phyloP scores from a whole-genome alignment of 345 rosid genomes.

The Erodium maritimum region DNA sequence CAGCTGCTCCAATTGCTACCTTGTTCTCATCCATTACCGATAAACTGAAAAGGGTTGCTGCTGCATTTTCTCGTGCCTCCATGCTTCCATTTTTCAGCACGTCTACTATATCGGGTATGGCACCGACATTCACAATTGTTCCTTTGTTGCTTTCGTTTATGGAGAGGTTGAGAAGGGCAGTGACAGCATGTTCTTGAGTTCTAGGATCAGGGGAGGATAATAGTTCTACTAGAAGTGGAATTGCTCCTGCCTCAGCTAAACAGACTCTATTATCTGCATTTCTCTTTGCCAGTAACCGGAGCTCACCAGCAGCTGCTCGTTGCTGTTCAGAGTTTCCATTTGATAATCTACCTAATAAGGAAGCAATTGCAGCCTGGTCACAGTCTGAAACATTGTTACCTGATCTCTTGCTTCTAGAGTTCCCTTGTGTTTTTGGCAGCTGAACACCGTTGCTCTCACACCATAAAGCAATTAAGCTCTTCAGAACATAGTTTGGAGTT shows the following conservation, averaged over 20 bases:
- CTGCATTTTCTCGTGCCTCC: conserved; percentile 99
- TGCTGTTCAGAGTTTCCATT: conserved; percentile 61
- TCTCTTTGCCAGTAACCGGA: conserved; percentile 83
- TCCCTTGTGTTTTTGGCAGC: conserved; percentile 69
- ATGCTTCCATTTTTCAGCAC: conserved; percentile 83
- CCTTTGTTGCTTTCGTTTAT: conserved; percentile 88
- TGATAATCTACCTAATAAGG: conserved; percentile 52
- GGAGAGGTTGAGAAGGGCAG: conserved; percentile 94
- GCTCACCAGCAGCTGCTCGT: conserved; percentile 95
- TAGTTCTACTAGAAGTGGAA: conserved; percentile 80
- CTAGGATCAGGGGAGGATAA: conserved; percentile 72
- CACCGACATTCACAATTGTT: conserved; percentile 84
- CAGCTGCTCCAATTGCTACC: conserved; percentile 92
- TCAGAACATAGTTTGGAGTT: conserved; percentile 85
- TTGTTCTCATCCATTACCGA: conserved; percentile 95
- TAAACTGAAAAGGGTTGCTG: conserved; percentile 90
- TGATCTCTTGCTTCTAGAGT: conserved; percentile 34
- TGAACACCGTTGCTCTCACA: conserved; percentile 93
- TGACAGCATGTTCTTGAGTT: conserved; percentile 93
- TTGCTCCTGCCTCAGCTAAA: conserved; percentile 89
- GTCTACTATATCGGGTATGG: conserved; percentile 83
- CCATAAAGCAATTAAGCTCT: conserved; percentile 89
- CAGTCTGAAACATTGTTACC: conserved; percentile 68
- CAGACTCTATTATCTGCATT: conserved; percentile 92
- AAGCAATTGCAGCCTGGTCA: conserved; percentile 54